These are phyloP conservation scores for Coemansia sp. DNA, from an alignment of 192 early-diverging fungal genomes.

Conservation along the genomic window DNA sequence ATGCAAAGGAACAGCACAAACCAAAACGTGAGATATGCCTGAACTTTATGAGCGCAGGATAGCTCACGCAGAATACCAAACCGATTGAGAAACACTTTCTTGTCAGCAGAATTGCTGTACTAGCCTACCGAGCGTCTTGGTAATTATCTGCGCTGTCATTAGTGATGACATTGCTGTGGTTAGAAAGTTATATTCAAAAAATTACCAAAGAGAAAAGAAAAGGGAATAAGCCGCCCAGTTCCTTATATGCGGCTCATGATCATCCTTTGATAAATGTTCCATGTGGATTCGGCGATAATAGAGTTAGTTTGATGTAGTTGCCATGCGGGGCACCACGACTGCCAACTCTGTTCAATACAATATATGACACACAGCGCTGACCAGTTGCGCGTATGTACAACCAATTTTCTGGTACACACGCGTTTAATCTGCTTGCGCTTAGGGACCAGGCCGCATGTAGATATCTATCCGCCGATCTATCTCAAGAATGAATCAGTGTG, in stretches of 20 bases:
- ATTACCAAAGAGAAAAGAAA: too few species aligned
- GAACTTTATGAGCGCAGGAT: too few species aligned
- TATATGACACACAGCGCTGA: not conserved
- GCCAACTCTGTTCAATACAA: not conserved
- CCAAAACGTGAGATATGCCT: too few species aligned
- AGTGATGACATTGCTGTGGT: conserved; percentile 2
- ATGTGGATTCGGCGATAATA: too few species aligned
- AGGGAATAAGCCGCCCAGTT: too few species aligned
- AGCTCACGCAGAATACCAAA: conserved; percentile 47
- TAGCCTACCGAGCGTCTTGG: not conserved
- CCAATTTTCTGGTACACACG: not conserved
- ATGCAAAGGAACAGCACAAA: conserved; percentile 5
- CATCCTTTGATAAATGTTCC: too few species aligned
- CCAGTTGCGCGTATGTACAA: not conserved
- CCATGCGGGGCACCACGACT: too few species aligned
- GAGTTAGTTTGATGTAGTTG: too few species aligned
- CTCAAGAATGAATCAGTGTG: not conserved
- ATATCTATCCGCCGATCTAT: not conserved
- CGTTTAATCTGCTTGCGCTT: not conserved
- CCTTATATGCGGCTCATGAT: too few species aligned
- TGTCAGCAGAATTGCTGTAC: conserved; percentile 13
- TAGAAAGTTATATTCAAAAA: too few species aligned
- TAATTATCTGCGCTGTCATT: not conserved
- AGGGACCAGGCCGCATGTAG: not conserved
- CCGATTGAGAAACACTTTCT: conserved; percentile 43